Evolutionary conservation across 2,329 filamentous ascomycete genomes (phyloP), one percentile per base, ranked within the genome.

Genomic region (Epichloe elymi): DNA sequence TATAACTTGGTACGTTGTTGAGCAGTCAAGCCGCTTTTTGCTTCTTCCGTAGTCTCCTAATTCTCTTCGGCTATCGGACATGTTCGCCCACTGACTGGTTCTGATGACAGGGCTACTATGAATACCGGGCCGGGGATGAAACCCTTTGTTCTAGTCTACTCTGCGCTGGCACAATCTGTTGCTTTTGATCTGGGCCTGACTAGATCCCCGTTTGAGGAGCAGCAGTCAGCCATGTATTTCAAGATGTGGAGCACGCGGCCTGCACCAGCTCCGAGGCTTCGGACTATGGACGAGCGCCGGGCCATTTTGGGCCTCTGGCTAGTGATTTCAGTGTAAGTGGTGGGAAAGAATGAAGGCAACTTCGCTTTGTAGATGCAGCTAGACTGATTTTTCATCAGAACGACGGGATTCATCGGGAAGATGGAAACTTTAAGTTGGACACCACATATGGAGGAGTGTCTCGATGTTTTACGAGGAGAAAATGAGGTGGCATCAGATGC

Each of bases 341-440:
- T 10, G 26, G 8, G 26, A 30, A 30, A 30, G 26, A 4, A 10
- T 30, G 8, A 30, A 30, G 8, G 26, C 8, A 30, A 1, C 8
- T 30, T 30, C 26, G 10, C 26, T 30, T 30, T 30, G 8, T 30
- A 30, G 26, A 1, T 30, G 26, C 26, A 30, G 26, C 26, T 10
- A 41, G 14, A 19, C 39, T 41, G 17, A 41, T 41, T n/a, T 4
- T 8, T 8, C 23, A 17, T 6, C 6, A 70, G 65, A 52, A 61
- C 62, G 51, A 61, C 65, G 46, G 65, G 59, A 3, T 72, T 66
- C 49, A 64, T 76, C 14, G 70, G 70, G 23, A 71, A 71, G 44
- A 67, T 71, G 47, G 76, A 81, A 49, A 58, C 70, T 2, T 65
- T 83, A 46, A 68, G 66, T 2, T 85, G 80, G 80, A 80, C 73